phyloP scores from a whole-genome alignment of 2,329 filamentous ascomycete species.

The Meredithiella fracta region DNA sequence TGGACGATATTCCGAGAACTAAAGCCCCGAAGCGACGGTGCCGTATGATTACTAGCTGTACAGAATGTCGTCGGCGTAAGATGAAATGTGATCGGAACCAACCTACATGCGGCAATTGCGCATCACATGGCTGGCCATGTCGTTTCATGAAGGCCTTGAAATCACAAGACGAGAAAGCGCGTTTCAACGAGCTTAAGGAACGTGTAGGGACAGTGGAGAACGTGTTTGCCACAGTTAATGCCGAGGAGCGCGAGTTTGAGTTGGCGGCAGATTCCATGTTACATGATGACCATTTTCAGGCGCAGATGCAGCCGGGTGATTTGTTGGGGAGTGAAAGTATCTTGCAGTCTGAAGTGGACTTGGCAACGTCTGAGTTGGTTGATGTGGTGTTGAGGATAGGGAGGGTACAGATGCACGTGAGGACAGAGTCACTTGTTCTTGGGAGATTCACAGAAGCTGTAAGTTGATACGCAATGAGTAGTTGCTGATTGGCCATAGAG shows the following conservation, averaged over 20 bases:
- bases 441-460: slow-evolving; percentile 58
- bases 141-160: neutral
- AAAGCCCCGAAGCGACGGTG: slow-evolving; percentile 35
- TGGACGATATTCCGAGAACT: neutral
- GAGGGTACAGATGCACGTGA: slow-evolving; percentile 56
- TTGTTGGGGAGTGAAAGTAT: slow-evolving; percentile 33
- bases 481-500: neutral
- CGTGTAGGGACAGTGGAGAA: slow-evolving; percentile 57
- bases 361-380: slow-evolving; percentile 45
- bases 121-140: neutral
- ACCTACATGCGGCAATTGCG: slow-evolving; percentile 49
- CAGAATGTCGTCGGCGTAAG: slow-evolving; percentile 59
- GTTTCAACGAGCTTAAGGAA: slow-evolving; percentile 62
- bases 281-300: slow-evolving; percentile 42
- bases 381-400: slow-evolving; percentile 58
- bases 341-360: slow-evolving; percentile 32
- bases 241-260: slow-evolving; percentile 15
- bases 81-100: slow-evolving; percentile 60
- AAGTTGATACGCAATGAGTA: slow-evolving; percentile 17
- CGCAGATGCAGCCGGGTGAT: slow-evolving; percentile 43
- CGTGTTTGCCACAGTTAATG: slow-evolving; percentile 40
- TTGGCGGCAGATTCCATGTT: slow-evolving; percentile 33
- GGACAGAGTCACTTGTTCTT: slow-evolving; percentile 55
- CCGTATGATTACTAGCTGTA: slow-evolving; percentile 50
- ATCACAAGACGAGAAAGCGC: slow-evolving; percentile 55